A percentile compares a stretch with the other conserved stretches of the same genome.
phyloP scores from a whole-genome alignment of 148 eudicot genomes.

The Nepenthes gracilis region DNA sequence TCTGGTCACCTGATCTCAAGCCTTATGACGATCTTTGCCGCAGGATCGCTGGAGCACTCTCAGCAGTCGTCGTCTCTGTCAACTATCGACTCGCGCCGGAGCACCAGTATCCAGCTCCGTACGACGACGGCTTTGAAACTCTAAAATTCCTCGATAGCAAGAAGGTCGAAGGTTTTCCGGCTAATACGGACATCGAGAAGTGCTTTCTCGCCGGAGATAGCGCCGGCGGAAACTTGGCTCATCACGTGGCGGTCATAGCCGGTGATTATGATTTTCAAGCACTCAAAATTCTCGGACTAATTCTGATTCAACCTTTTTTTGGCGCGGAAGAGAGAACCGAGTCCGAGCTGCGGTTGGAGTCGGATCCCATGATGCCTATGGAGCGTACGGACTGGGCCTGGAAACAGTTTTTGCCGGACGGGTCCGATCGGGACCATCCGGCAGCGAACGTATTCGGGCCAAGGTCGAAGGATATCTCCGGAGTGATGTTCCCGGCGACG shows the following conservation, averaged over 20 bases:
- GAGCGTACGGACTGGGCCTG: conserved; percentile 21
- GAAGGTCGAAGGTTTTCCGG: conserved; percentile 2
- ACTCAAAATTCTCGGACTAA: conserved; percentile 15
- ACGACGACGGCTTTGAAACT: conserved; percentile 23
- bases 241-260: conserved; percentile 20
- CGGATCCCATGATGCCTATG: conserved; percentile 1
- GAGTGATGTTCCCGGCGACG: conserved; percentile 14
- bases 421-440: conserved; percentile 25
- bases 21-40: conserved; percentile 21
- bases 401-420: conserved; percentile 28
- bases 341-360: conserved; percentile 15
- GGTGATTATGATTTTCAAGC: conserved; percentile 6
- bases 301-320: conserved; percentile 31
- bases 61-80: not conserved
- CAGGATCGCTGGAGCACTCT: conserved; percentile 11
- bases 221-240: conserved; percentile 36
- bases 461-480: conserved; percentile 3
- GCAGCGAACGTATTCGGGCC: conserved; percentile 13
- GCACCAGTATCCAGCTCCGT: conserved; percentile 16
- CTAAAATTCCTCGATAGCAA: conserved; percentile 16
- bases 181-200: conserved; percentile 12
- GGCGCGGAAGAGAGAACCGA: conserved; percentile 31
- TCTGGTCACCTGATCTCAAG: conserved; percentile 9
- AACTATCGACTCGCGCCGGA: conserved; percentile 34
- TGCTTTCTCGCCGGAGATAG: conserved; percentile 33